A percentile compares a stretch with the other conserved stretches of the same genome.
These are phyloP conservation scores for Pleomassaria siparia DNA, from an alignment of 2,329 filamentous ascomycete genomes.

Conservation along the genomic window DNA sequence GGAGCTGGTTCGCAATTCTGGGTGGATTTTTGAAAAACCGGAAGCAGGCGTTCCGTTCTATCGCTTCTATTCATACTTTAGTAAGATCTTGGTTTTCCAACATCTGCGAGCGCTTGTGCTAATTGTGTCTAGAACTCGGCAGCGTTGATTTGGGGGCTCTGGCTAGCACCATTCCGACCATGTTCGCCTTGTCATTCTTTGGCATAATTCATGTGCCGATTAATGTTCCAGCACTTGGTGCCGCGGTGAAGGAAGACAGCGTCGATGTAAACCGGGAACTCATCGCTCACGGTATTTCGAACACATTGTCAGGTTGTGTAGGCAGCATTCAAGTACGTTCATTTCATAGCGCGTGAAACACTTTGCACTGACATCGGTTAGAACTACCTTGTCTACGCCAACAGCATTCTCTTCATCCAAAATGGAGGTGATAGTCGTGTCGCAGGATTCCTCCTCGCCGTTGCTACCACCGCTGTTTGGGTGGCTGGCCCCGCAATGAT, in stretches of 20 bases:
- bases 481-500: constrained; percentile 84
- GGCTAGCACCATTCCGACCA: constrained; percentile 82
- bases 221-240: constrained; percentile 90
- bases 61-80: constrained; percentile 95
- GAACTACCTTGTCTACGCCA: constrained; percentile 97
- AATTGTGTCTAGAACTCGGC: constrained; percentile 64
- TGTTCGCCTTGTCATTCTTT: constrained; percentile 97
- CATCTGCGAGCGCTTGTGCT: constrained; percentile 6
- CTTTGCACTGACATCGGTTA: constrained; percentile 43
- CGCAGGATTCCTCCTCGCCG: constrained; percentile 81
- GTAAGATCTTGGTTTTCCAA: constrained; percentile 54
- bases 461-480: constrained; percentile 78
- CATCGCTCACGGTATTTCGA: constrained; percentile 89
- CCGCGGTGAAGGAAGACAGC: constrained; percentile 89
- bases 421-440: constrained; percentile 86
- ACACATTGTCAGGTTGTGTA: constrained; percentile 79
- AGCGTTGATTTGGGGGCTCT: constrained; percentile 83
- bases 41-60: constrained; percentile 89
- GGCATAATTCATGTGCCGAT: constrained; percentile 96
- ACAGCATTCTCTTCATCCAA: constrained; percentile 94
- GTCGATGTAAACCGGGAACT: constrained; percentile 88
- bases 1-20: constrained; percentile 66
- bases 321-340: constrained; percentile 75
- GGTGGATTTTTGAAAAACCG: constrained; percentile 92
- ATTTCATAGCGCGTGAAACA: background rate